Percentiles rank a stretch among this genome's conserved stretches.
Evolutionary conservation across 345 rosid genomes (phyloP).

Genomic region (Erysimum cheiranthoides): DNA sequence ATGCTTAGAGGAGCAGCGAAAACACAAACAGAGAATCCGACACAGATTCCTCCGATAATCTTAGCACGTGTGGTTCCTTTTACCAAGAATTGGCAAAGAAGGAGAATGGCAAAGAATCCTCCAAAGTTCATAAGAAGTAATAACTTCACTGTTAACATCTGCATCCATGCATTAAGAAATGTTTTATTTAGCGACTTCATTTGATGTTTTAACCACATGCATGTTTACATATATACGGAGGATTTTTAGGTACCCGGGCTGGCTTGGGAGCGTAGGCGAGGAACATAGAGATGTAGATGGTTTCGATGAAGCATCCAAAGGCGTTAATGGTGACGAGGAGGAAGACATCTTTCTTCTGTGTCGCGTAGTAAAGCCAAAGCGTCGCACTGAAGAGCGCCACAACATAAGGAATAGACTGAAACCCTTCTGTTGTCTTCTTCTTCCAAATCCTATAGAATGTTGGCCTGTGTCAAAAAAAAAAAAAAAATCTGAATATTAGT

Average conservation of each 20-base stretch:
- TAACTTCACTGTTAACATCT: slow-evolving; percentile 54
- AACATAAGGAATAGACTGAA: slow-evolving; percentile 68
- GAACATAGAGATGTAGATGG: slow-evolving; percentile 54
- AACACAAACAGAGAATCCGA: slow-evolving; percentile 52
- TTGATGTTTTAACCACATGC: background rate
- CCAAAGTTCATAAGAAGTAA: slow-evolving; percentile 53
- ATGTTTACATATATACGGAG: background rate
- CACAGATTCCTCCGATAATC: slow-evolving; percentile 58
- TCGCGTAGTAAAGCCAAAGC: slow-evolving; percentile 70
- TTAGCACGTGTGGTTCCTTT: slow-evolving; percentile 46
- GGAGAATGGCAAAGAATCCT: slow-evolving; percentile 49
- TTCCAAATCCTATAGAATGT: slow-evolving; percentile 63
- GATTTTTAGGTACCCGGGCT: slow-evolving; percentile 50
- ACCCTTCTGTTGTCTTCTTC: slow-evolving; percentile 72
- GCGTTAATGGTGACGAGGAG: slow-evolving; percentile 59
- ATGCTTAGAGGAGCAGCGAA: slow-evolving; percentile 63
- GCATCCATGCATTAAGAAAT: slow-evolving; percentile 21
- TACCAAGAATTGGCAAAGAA: slow-evolving; percentile 48
- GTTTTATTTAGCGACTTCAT: slow-evolving; percentile 13
- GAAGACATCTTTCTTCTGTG: slow-evolving; percentile 46
- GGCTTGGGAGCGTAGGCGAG: slow-evolving; percentile 57
- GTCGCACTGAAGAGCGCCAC: slow-evolving; percentile 57
- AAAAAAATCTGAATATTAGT: background rate
- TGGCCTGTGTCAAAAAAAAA: slow-evolving; percentile 48
- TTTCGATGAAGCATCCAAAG: slow-evolving; percentile 56